Base-by-base conservation (phyloP, 768 basidiomycete species). In the Suillus sp. region DNA sequence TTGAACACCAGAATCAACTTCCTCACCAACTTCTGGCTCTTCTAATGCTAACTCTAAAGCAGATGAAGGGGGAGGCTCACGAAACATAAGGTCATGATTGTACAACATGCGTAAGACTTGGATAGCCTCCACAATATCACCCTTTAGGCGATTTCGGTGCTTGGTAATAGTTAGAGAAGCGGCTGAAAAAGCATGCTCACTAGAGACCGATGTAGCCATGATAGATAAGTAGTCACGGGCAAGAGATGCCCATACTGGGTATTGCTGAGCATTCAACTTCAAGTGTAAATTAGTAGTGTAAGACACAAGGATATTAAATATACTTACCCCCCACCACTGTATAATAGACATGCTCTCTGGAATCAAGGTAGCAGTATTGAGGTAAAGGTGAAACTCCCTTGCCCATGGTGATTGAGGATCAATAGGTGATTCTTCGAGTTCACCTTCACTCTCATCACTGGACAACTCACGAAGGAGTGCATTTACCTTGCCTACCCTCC, bases 141-240 rank as follows among this genome's bases (percentile, higher is more conserved):
- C 71, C 56, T 77, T 74, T 37, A 79, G 70, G 7, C 69, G 69
- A 61, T 74, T 78, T 14, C 71, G 70, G 13, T 68, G 74, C 61
- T 78, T 78, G 25, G 66, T 72, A 47, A 79, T 73, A 0, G 78
- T 80, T 42, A 80, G 77, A 7, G 78, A 78, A n/a, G 73, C 78
- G 3, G 71, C 67, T 1, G 75, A 82, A 63, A 82, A 81, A 4
- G 77, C 79, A 10, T 70, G 70, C 65, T 81, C 76, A 67, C 75
- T 77, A 4, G 78, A 79, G 10, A 80, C 78, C 1, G 67, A 70
- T 14, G 74, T 69, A 10, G 76, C 75, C 76, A 79, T 79, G 30
- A 81, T 73, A 1, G 76, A 58, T 8, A 80, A 71, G 30, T 76
- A 75, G 62, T 80, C 78, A 7, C 67, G 64, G 3, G 79, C 77